Evolutionary conservation across 192 early-diverging fungal genomes (phyloP).

Genomic region (Allomyces macrogynus): DNA sequence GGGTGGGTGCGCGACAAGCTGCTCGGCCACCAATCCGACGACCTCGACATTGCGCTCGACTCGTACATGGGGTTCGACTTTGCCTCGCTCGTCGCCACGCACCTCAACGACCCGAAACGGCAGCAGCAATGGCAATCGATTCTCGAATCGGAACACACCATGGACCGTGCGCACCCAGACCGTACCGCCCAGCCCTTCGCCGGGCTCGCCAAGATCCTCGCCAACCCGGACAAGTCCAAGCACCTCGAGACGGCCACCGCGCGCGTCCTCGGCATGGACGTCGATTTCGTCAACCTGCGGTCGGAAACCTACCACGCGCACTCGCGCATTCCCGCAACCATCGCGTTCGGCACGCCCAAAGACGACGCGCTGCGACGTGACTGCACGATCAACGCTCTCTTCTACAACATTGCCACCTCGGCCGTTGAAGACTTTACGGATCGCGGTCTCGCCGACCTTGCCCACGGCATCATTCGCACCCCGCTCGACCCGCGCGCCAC

Average conservation of each 20-base stretch:
- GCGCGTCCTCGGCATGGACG: conserved; percentile 44
- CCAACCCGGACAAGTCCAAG: conserved; percentile 88
- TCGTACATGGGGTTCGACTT: conserved; percentile 83
- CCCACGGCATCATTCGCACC: conserved; percentile 54
- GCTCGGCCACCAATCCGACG: conserved; percentile 63
- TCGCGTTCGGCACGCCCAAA: conserved; percentile 69
- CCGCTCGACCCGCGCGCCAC: conserved; percentile 76
- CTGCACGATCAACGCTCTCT: conserved; percentile 91
- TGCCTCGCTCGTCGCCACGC: conserved; percentile 49
- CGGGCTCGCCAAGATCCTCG: conserved; percentile 60
- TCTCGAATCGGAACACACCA: not conserved
- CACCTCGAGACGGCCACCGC: conserved; percentile 94
- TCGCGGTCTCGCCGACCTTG: conserved; percentile 53
- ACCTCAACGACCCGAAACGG: conserved; percentile 15
- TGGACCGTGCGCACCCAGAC: not conserved
- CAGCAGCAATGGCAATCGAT: not conserved
- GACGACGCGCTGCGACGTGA: conserved; percentile 91
- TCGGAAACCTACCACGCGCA: conserved; percentile 71
- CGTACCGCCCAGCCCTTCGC: conserved; percentile 10
- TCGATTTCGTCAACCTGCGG: conserved; percentile 93
- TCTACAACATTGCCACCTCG: conserved; percentile 80
- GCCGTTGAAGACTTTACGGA: conserved; percentile 73
- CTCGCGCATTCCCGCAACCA: conserved; percentile 52
- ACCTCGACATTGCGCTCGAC: conserved; percentile 89
- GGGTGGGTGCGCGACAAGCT: conserved; percentile 99